These are phyloP conservation scores for Apium graveolens DNA, from an alignment of 129 eudicot species.

Conservation along the genomic window DNA sequence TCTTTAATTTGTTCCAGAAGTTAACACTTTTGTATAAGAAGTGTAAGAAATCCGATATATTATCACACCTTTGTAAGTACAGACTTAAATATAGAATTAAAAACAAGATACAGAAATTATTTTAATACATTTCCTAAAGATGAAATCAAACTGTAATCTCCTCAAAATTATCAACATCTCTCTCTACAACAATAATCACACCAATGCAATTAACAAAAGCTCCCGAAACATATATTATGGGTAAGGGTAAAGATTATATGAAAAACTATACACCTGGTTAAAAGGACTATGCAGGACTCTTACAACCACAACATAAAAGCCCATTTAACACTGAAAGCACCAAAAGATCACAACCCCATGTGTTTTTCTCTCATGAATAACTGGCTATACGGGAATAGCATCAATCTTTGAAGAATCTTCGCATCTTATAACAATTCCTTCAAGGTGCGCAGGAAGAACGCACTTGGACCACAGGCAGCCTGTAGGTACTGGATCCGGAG, in stretches of 20 bases:
- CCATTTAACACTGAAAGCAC: neutral
- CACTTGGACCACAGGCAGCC: constrained; percentile 11
- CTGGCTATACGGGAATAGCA: constrained; percentile 8
- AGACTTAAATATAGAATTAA: neutral
- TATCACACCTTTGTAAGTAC: neutral
- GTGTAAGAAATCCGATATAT: neutral
- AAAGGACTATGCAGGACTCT: neutral
- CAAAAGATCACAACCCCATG: neutral
- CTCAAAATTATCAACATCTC: neutral
- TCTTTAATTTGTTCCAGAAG: neutral
- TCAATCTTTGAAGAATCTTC: constrained; percentile 4
- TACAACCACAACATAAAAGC: neutral
- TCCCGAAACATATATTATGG: neutral
- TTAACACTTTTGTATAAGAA: neutral
- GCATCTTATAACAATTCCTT: constrained; percentile 11
- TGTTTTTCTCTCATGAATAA: neutral
- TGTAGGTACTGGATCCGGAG: constrained; percentile 5
- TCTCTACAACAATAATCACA: neutral
- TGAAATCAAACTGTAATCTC: neutral
- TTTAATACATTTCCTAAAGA: neutral
- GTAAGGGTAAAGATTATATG: neutral
- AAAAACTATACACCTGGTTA: constrained; percentile 13
- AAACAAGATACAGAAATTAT: neutral
- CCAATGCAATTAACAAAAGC: neutral
- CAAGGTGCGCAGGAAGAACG: constrained; percentile 8